Evolutionary conservation across 2,329 filamentous ascomycete species (phyloP), one percentile per base, ranked within the genome.

Genomic region (Cladophialophora exuberans): DNA sequence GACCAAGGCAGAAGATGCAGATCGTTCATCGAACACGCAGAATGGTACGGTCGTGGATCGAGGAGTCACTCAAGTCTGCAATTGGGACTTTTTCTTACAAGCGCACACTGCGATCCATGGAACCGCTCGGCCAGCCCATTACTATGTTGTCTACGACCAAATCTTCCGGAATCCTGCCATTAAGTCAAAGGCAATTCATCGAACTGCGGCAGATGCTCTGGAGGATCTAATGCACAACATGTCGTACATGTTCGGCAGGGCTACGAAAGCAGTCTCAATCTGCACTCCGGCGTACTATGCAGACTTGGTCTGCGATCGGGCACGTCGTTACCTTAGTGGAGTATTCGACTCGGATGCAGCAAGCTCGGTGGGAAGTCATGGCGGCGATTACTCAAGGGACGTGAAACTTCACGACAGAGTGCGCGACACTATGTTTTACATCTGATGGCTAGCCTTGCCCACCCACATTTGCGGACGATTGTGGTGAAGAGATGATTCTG

Each of bases 281-380:
- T 94, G 88, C 63, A 90, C 91, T 0, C 90, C 91, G 0, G 91
- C 90, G 0, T 96, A 96, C 75, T 96, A 96, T 66, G 91, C 92
- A 0, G 91, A 96, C 69, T 77, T 96, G 23, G 82, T 93, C 1
- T 94, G 89, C 68, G 88, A 90, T 59, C 80, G 91, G 3, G 87
- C 88, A 0, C 79, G 91, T 1, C 80, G 81, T 10, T 93, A 95
- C 67, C 77, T 93, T 1, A 81, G 82, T 22, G 78, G 82, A 25
- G 75, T 83, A 11, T 85, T 88, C 60, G 83, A 85, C 28, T 22
- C 46, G 10, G 13, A 4, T n/a, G 35, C 6, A 15, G 23, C 7
- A 6, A 15, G 4, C 11, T 11, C 20, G 15, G 11, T 5, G n/a
- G 22, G 13, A 10, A n/a, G 33, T 20, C 20, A 36, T 10, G 5